Evolutionary conservation across 306 rosid species (phyloP).

Genomic region (Cucurbita ficifolia): DNA sequence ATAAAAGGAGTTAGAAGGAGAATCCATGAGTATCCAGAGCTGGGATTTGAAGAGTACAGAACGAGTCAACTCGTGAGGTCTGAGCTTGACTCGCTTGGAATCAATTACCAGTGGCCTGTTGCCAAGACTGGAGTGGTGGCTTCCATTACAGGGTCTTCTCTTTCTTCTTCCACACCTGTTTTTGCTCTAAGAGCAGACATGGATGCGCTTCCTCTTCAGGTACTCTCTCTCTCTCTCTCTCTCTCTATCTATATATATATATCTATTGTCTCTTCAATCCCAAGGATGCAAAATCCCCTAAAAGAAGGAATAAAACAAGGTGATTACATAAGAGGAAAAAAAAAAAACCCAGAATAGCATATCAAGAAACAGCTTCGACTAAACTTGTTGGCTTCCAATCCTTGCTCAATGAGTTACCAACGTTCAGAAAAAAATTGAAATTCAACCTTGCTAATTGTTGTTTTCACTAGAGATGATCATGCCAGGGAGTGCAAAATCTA

Average conservation of each 20-base stretch:
- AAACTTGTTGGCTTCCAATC: neutral
- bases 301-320: neutral
- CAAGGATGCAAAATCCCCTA: neutral
- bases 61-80: conserved; percentile 29
- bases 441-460: neutral
- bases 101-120: conserved; percentile 25
- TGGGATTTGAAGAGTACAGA: conserved; percentile 23
- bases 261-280: neutral
- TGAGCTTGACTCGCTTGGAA: conserved; percentile 27
- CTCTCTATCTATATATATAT: neutral
- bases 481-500: neutral
- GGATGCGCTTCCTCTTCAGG: conserved; percentile 31
- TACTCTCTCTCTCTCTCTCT: neutral
- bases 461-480: neutral
- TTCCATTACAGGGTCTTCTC: conserved; percentile 5
- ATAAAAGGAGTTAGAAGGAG: conserved; percentile 26
- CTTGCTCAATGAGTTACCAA: too few relatives aligned
- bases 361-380: neutral
- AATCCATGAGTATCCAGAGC: conserved; percentile 31
- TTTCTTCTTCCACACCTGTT: conserved; percentile 16
- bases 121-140: conserved; percentile 30
- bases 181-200: conserved; percentile 35
- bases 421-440: too few relatives aligned
- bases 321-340: neutral
- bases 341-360: neutral